Evolutionary conservation across 257 asterid species (phyloP).

Genomic region (Datura wrightii): DNA sequence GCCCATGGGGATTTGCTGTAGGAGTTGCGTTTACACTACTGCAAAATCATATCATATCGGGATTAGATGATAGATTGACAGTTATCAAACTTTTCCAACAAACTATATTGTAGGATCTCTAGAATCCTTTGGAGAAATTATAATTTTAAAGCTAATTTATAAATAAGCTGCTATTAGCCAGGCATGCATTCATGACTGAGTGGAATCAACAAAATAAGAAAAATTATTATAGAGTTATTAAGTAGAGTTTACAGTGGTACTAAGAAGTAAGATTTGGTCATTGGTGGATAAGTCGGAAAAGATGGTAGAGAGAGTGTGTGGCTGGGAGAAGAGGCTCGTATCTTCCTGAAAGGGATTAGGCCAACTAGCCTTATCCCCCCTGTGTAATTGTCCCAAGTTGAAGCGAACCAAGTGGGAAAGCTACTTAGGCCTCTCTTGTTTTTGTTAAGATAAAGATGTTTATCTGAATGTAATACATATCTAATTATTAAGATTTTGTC

Average conservation of each 20-base stretch:
- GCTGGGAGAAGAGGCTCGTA: neutral
- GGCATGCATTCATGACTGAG: neutral
- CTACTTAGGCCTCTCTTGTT: neutral
- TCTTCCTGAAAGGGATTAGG: neutral
- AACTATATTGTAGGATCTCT: neutral
- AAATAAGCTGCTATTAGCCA: neutral
- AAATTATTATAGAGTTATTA: neutral
- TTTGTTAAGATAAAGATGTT: neutral
- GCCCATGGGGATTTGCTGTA: neutral
- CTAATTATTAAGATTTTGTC: neutral
- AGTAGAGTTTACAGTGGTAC: neutral
- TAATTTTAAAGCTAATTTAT: neutral
- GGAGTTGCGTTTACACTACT: neutral
- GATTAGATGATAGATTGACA: neutral
- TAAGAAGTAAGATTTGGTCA: neutral
- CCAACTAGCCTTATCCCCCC: neutral
- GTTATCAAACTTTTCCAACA: conserved; percentile 16
- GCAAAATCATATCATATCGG: conserved; percentile 15
- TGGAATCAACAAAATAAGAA: neutral
- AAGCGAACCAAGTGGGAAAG: neutral
- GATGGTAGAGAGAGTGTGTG: neutral
- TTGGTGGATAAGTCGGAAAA: neutral
- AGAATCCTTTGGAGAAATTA: neutral
- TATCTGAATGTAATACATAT: neutral
- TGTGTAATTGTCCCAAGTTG: neutral